Evolutionary conservation across 2,329 filamentous ascomycete species (phyloP).

Genomic region (Penicillium sp.): DNA sequence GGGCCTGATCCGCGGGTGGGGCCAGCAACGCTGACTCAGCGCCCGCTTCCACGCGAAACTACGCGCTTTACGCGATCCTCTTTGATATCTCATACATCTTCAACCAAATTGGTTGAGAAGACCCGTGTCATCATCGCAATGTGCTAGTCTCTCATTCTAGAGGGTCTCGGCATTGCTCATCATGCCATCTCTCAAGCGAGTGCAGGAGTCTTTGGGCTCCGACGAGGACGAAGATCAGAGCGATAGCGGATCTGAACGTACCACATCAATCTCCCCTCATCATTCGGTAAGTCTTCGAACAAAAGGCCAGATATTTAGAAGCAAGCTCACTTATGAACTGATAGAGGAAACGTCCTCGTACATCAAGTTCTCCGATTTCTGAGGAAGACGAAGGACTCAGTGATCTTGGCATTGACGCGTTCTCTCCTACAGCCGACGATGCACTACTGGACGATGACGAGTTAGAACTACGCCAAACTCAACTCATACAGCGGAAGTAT

Average conservation of each 20-base stretch:
- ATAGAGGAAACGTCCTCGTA: conserved; percentile 45
- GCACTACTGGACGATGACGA: conserved; percentile 35
- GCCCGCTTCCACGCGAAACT: conserved; percentile 10
- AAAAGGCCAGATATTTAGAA: too few relatives aligned
- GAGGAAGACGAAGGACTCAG: conserved; percentile 23
- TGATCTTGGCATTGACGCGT: too few relatives aligned
- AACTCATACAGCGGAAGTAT: conserved; percentile 56
- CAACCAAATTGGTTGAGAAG: too few relatives aligned
- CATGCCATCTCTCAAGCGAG: conserved; percentile 48
- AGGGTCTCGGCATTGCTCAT: conserved; percentile 1
- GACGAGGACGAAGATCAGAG: conserved; percentile 29
- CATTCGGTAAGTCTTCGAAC: conserved; percentile 32
- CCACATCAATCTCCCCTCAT: conserved; percentile 27
- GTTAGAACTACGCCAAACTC: conserved; percentile 61
- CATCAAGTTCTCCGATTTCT: conserved; percentile 27
- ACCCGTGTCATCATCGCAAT: too few relatives aligned
- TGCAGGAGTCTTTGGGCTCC: conserved; percentile 30
- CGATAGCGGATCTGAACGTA: conserved; percentile 25
- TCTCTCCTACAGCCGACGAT: conserved; percentile 22
- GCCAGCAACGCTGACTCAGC: conserved; percentile 8
- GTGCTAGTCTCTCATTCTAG: conserved; percentile 2
- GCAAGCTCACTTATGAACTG: conserved; percentile 7
- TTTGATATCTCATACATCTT: too few relatives aligned
- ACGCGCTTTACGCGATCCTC: conserved; percentile 11
- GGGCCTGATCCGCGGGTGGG: too few relatives aligned